Conservation (phyloP, 2,329 filamentous ascomycete species). For the Helminthosporium solani region DNA sequence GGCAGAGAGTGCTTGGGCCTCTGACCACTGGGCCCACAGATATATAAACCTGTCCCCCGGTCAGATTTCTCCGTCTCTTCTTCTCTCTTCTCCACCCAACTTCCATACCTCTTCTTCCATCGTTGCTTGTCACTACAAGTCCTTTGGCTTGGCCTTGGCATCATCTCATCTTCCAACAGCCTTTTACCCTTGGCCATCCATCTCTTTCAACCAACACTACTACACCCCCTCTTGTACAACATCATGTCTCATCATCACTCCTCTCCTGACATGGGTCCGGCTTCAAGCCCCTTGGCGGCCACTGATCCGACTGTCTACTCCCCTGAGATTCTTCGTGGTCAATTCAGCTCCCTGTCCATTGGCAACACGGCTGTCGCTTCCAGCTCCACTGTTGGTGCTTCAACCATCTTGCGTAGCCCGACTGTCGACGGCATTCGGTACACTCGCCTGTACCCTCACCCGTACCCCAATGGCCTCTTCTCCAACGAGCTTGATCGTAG, state of each 20-base stretch:
- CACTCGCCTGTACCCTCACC: constrained; percentile 15
- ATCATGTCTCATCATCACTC: constrained; percentile 27
- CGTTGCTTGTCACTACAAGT: background rate
- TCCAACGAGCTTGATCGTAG: constrained; percentile 23
- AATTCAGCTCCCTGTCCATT: background rate
- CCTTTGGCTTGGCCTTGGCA: constrained; percentile 18
- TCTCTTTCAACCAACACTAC: background rate
- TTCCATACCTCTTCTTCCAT: constrained; percentile 8
- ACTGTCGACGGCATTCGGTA: constrained; percentile 12
- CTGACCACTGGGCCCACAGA: background rate
- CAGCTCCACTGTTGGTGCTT: too few relatives aligned
- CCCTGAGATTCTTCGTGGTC: constrained; percentile 22
- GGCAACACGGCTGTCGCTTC: too few relatives aligned
- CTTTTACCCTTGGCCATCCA: constrained; percentile 1
- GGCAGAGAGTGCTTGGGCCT: background rate
- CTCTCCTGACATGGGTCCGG: constrained; percentile 19
- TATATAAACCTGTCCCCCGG: constrained; percentile 14
- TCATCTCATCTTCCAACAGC: background rate
- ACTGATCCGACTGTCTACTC: constrained; percentile 34
- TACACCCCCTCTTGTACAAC: constrained; percentile 10
- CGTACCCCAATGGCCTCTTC: constrained; percentile 20
- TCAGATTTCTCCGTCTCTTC: constrained; percentile 16
- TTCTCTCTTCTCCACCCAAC: constrained; percentile 14
- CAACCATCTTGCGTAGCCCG: too few relatives aligned
- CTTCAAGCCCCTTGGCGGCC: constrained; percentile 28